Base-by-base conservation (phyloP, 495 filamentous ascomycete genomes). In the Penicillium mononematosum region DNA sequence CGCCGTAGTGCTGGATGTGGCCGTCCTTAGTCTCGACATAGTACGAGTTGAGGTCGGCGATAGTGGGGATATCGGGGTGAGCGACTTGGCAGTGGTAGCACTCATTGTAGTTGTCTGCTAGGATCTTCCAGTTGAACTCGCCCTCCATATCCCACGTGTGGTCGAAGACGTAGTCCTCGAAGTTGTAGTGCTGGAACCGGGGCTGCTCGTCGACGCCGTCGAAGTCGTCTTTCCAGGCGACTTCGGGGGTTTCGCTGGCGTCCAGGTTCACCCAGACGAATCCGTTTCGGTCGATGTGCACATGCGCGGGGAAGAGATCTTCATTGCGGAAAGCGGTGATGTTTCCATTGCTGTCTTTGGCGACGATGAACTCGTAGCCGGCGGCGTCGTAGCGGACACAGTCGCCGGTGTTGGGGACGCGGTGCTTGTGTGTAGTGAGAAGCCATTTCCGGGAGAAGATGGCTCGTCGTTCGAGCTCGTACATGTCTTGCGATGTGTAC, bases 241-340 rank as follows among this genome's bases (percentile, higher is more conserved):
- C 62, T n/a, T 68, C 63, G n/a, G 65, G 65, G 1, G 58, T 66
- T 34, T 73, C 67, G 16, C 58, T 58, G 10, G 63, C 67, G 41
- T 79, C 75, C 6, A 80, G 56, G 58, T 80, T 80, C 19, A 80
- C 69, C 76, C 76, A 80, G 53, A 80, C 58, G 52, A 80, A 80
- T n/a, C 75, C 73, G 32, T 72, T 72, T n/a, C 47, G 48, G 56
- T 80, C 77, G 42, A 80, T 58, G 48, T 78, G 74, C 45, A 75
- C 65, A 50, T 77, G 71, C 27, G 75, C 62, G 0, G 70, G 70
- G 39, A 67, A 60, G 29, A 78, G 64, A 8, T 72, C 62, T 20
- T 80, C 76, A 53, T 76, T 76, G 62, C 79, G 74, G 63, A 81
- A 79, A 6, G 68, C 79, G 19, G 74, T 79, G 62, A 81, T 73